phyloP scores from a whole-genome alignment of 768 basidiomycete genomes.

The Boletus tylopilopsis region DNA sequence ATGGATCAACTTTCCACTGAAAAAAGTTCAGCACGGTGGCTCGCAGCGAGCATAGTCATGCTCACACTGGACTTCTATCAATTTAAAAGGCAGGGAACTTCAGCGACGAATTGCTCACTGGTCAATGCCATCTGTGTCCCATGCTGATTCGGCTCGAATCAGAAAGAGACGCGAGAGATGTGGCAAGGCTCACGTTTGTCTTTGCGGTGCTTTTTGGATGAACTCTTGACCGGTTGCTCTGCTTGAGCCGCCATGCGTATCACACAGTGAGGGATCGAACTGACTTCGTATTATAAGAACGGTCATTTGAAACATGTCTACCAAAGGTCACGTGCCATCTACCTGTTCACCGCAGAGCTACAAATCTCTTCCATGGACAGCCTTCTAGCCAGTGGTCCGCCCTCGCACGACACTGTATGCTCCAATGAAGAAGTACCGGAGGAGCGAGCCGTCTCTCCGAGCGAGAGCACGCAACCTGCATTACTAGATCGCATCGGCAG shows the following conservation, averaged over 20 bases:
- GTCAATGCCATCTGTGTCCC: slow-evolving; percentile 99
- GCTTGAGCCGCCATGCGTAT: slow-evolving; percentile 20
- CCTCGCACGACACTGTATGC: slow-evolving; percentile 49
- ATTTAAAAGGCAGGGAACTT: background rate
- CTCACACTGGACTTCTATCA: slow-evolving; percentile 41
- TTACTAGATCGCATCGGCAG: slow-evolving; percentile 68
- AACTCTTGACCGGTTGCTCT: slow-evolving; percentile 51
- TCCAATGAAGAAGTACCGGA: slow-evolving; percentile 56
- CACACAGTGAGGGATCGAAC: too few species aligned
- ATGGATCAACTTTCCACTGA: slow-evolving; percentile 88
- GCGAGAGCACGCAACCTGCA: slow-evolving; percentile 23
- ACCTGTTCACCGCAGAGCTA: too few species aligned
- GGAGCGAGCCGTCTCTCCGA: slow-evolving; percentile 26
- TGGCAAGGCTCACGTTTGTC: slow-evolving; percentile 76
- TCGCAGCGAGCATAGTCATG: background rate
- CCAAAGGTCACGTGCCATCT: slow-evolving; percentile 17
- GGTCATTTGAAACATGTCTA: too few species aligned
- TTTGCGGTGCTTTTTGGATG: slow-evolving; percentile 88
- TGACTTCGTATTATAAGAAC: too few species aligned
- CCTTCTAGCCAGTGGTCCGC: slow-evolving; percentile 33
- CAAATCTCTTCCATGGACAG: slow-evolving; percentile 43
- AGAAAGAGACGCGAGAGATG: background rate
- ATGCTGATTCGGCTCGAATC: slow-evolving; percentile 53
- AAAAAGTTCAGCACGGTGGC: slow-evolving; percentile 10
- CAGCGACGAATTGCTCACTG: slow-evolving; percentile 61